phyloP scores from a whole-genome alignment of 2,329 filamentous ascomycete species.

The Aspergillus ibericus region DNA sequence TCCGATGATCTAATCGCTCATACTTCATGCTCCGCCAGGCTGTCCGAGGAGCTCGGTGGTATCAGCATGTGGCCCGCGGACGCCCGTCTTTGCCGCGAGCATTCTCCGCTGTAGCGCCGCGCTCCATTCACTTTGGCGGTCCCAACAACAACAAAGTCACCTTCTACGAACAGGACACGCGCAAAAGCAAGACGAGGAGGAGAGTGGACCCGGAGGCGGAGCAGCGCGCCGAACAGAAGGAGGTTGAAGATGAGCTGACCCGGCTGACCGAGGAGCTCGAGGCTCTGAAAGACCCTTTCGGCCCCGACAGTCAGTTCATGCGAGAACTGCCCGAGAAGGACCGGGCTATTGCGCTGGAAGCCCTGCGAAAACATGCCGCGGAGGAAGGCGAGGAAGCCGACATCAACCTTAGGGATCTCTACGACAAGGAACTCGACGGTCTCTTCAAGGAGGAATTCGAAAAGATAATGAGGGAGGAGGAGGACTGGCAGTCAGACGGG shows the following conservation, averaged over 20 bases:
- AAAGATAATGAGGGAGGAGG: constrained; percentile 37
- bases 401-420: constrained; percentile 37
- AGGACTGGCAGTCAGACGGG: constrained; percentile 35
- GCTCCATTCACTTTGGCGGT: constrained; percentile 34
- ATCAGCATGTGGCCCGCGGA: constrained; percentile 42
- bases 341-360: constrained; percentile 42
- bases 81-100: constrained; percentile 32
- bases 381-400: constrained; percentile 32
- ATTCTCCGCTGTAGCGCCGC: constrained; percentile 34
- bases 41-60: constrained; percentile 46
- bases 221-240: constrained; percentile 37
- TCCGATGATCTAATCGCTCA: constrained; percentile 36
- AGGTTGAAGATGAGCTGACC: constrained; percentile 39
- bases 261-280: constrained; percentile 43
- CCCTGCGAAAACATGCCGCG: constrained; percentile 43
- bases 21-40: constrained; percentile 47
- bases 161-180: constrained; percentile 46
- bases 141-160: constrained; percentile 44
- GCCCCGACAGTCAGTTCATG: constrained; percentile 47
- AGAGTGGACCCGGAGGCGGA: constrained; percentile 43
- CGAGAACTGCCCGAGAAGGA: constrained; percentile 43
- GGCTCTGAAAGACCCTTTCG: constrained; percentile 42
- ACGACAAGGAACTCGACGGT: constrained; percentile 45
- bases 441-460: constrained; percentile 42
- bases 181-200: constrained; percentile 35